A percentile compares a stretch with the other conserved stretches of the same genome.
phyloP scores from a whole-genome alignment of 2,329 filamentous ascomycete genomes.

The Parastagonospora nodorum region DNA sequence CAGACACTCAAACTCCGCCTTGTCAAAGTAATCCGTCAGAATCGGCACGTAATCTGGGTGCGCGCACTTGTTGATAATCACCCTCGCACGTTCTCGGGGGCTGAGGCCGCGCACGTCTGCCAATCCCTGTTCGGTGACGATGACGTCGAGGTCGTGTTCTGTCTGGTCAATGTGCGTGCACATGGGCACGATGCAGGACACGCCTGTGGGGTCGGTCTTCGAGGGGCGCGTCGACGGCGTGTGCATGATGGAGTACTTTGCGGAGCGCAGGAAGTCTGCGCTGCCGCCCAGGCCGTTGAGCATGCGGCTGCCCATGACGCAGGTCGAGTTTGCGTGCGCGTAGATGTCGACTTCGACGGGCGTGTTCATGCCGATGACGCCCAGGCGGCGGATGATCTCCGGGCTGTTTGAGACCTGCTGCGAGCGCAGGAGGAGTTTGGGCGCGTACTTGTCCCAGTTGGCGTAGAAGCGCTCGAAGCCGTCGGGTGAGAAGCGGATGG shows the following conservation, averaged over 20 bases:
- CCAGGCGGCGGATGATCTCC: conserved; percentile 85
- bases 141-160: conserved; percentile 88
- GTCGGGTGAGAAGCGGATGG: conserved; percentile 87
- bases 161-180: conserved; percentile 92
- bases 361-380: conserved; percentile 93
- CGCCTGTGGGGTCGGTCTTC: conserved; percentile 81
- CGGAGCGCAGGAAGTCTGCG: conserved; percentile 77
- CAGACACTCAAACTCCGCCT: conserved; percentile 84
- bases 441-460: conserved; percentile 77
- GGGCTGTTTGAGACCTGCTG: conserved; percentile 88
- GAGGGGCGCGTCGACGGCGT: conserved; percentile 79
- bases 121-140: conserved; percentile 78
- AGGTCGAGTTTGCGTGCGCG: conserved; percentile 89
- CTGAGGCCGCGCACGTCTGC: conserved; percentile 83
- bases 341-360: conserved; percentile 95
- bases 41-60: conserved; percentile 87
- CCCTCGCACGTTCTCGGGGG: conserved; percentile 77
- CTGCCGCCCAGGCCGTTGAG: conserved; percentile 83
- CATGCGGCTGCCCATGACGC: conserved; percentile 87
- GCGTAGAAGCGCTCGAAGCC: conserved; percentile 92
- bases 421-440: conserved; percentile 83
- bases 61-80: conserved; percentile 85
- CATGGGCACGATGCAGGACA: conserved; percentile 91
- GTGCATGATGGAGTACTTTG: conserved; percentile 93
- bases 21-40: conserved; percentile 79